Base-by-base conservation (phyloP, 495 filamentous ascomycete species). In the Friedmanniomyces endolithicus region DNA sequence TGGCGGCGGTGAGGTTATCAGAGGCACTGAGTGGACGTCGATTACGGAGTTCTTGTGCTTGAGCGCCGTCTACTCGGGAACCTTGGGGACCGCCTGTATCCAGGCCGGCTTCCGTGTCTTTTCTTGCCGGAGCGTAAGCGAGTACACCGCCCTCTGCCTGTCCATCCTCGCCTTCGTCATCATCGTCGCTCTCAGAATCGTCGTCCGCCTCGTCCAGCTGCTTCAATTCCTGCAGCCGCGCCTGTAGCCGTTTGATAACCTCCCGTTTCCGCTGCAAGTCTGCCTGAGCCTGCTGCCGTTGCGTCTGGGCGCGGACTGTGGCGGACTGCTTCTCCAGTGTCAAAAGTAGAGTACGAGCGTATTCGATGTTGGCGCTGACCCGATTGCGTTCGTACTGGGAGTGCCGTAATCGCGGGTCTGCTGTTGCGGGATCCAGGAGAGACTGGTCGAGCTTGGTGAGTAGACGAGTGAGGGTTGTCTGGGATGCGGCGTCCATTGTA, bases 311-410 rank as follows among this genome's bases (percentile, higher is more conserved):
- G 67, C 87, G 87, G 57, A 88, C 68, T 41, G 72, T 64, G 6
- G 79, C 70, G 29, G 82, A 78, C 41, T 83, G 80, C 55, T 87
- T 86, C 65, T 95, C 88, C 22, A 94, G 77, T 51, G 76, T 78
- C 29, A 83, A 75, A 41, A 95, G 84, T 46, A 88, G 78, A 1
- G 78, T 76, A 48, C 82, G 82, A 9, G 89, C 89, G 65, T 88
- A 82, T 65, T 86, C 83, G 59, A 95, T 70, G 63, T 92, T 95
- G 6, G 50, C 40, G 50, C 24, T 12, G 41, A 62, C 31, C 27
- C 51, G 51, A 37, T 55, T 55, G 33, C 59, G 59, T 29, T 62
- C 59, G 55, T 49, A 61, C 34, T 23, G 58, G 2, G 58, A 61
- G 34, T 53, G 29, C 14, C 43, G 49, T 23, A 52, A 24, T 20